Evolutionary conservation across 2,329 filamentous ascomycete genomes (phyloP), one percentile per base, ranked within the genome.

Genomic region (Didymella sp.): DNA sequence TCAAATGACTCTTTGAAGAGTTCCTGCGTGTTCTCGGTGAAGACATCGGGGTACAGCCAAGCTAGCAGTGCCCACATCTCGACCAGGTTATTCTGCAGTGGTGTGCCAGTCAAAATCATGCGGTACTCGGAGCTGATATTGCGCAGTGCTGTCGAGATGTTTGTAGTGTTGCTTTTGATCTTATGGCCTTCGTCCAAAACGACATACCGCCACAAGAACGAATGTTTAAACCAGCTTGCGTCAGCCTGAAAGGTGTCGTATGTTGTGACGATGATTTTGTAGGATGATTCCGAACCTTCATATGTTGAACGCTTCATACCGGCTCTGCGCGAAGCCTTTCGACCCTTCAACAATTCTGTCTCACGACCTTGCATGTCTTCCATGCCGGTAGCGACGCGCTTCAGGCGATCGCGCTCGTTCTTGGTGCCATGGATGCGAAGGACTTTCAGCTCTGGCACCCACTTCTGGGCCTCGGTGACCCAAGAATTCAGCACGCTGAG

Each of bases 241-340:
- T 99, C 95, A 77, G 97, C 96, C 82, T 97, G 97, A 78, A 99
- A 96, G 76, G 96, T 97, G 74, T 99, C 95, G 79, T 99, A 99
- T 0, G 95, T 99, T 0, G 95, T 99, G 56, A 99, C 84, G 6
- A 99, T 82, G 55, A 99, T 72, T 64, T 80, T 79, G 62, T 76
- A 74, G 31, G 62, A 59, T 11, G 63, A 59, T 5, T 33, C 58
- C 6, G 67, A 51, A 22, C 68, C 56, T 21, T 72, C 69, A 33
- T 74, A 63, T 38, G 70, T 69, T 7, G 68, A 63, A 5, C 72
- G 65, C 37, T 67, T 70, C 31, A 70, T 56, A 7, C 75, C 74
- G 17, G 74, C 95, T 76, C 98, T 95, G 83, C 97, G 97, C 45
- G 90, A 87, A 40, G 93, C 93, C 75, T 92, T 93, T 37, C 93